A percentile compares a stretch with the other conserved stretches of the same genome.
These are phyloP conservation scores for Schoenoplectus triqueter DNA, from an alignment of 202 grass and related monocot species.

Conservation along the genomic window DNA sequence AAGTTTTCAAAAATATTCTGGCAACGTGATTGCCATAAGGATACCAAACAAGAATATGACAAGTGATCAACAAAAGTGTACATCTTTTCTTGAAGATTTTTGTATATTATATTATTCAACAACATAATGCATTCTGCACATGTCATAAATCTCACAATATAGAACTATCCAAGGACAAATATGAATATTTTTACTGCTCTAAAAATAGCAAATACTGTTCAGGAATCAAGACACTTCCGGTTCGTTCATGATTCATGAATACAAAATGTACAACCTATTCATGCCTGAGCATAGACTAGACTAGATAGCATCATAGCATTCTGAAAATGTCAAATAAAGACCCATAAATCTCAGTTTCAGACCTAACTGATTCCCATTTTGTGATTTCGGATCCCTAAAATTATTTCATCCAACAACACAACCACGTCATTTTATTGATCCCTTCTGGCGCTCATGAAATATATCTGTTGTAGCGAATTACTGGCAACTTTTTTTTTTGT, in stretches of 20 bases:
- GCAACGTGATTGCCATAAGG: background rate
- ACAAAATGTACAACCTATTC: background rate
- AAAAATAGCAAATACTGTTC: conserved; percentile 24
- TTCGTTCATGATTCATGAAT: background rate
- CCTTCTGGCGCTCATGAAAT: background rate
- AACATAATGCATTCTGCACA: background rate
- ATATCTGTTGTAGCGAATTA: background rate
- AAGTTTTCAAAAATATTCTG: background rate
- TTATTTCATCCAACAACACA: conserved; percentile 34
- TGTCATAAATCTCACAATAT: background rate
- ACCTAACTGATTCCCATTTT: conserved; percentile 24
- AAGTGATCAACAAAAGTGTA: background rate
- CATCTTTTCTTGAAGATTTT: background rate
- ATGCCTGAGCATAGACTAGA: background rate
- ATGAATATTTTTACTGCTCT: background rate
- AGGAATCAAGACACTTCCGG: background rate
- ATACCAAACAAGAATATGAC: background rate
- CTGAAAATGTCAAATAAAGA: conserved; percentile 25
- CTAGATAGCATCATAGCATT: conserved; percentile 27
- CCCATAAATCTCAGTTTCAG: conserved; percentile 25
- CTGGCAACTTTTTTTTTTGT: background rate
- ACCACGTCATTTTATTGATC: background rate
- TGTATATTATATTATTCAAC: background rate
- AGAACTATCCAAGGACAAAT: background rate
- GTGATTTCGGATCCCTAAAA: conserved; percentile 24